Base-by-base conservation (phyloP, 179 eudicot species). In the Corrigiola litoralis region DNA sequence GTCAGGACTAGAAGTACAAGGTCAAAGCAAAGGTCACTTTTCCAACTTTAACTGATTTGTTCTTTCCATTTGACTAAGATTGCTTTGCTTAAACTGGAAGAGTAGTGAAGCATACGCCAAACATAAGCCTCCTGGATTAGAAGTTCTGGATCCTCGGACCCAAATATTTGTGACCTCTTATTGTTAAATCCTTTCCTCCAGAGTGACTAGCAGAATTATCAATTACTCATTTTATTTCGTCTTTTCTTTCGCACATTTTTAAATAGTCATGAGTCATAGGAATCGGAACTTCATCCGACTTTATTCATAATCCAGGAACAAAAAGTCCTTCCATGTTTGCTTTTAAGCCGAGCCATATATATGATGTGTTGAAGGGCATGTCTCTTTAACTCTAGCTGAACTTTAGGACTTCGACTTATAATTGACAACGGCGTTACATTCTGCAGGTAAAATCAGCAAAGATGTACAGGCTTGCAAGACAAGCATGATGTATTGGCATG, bases 11-110 rank as follows among this genome's bases (percentile, higher is more conserved):
- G 81, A 70, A 72, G 23, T 51, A 81, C 67, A 40, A 77, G 86
- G 58, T 71, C 84, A 67, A 77, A 50, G 48, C 74, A 63, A 72
- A 81, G 87, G 90, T 85, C 70, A 65, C 1, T 48, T 3, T 37
- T 53, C 53, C 56, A 66, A 45, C 42, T 61, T 11, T n/a, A 31
- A 20, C 18, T 42, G 23, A 21, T 23, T 28, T 16, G 23, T 42
- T 56, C 45, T 10, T 17, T 56, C 23, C 21, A 12, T 45, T 31
- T 28, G 4, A 37, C 5, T 46, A n/a, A 9, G 37, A 18, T 56
- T 32, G 42, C 25, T 56, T 33, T 56, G 61, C 28, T 56, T 33
- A 9, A 9, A 57, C 18, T 21, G 13, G 17, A 36, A 4, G 45
- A 36, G 23, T 57, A 57, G 21, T 57, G 1, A 12, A 37, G 61